Base-by-base conservation (phyloP, 371 early-diverging fungal species). In the Blakeslea trispora region DNA sequence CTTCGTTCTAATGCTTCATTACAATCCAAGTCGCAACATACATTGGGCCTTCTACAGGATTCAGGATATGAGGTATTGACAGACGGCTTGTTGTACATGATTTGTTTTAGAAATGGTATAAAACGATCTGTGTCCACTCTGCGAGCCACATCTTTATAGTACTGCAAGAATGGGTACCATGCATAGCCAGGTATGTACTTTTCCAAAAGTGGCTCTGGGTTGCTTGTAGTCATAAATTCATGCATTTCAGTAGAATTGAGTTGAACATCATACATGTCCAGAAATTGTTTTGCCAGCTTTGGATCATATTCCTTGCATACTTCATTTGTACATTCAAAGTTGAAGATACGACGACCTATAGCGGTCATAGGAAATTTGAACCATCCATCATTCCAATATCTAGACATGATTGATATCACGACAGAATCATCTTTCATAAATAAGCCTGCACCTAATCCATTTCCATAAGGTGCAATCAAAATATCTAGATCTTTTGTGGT, bases 331-430 rank as follows among this genome's bases (percentile, higher is more conserved):
- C 67, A 67, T 37, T 61, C 45, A 41, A 72, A 72, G 8, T 59
- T 59, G 22, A 72, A 74, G 19, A 83, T 63, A 6, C 80, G 71
- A 31, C 76, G 57, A 3, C 77, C 81, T n/a, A 78, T 53, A 4
- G 70, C 80, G 15, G 77, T 75, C 50, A 74, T 58, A 0, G 75
- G 65, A 22, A 42, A 75, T n/a, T 61, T 64, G 56, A 83, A 83
- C 83, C 81, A 83, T 18, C 48, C 21, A 45, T 83, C 83, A 17
- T 40, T 57, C 18, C 76, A 78, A 1, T 60, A 68, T 3, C 79
- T 53, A 8, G 57, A 50, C 37, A 73, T 71, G 39, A 78, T 68
- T 7, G 76, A 68, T 22, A 83, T 59, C 0, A 79, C 44, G 0
- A 55, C 50, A 2, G 63, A 28, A 28, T 71, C 66, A 0, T 64